Evolutionary conservation across 139 green algal genomes (phyloP).

Genomic region (Tetraselmis chui): DNA sequence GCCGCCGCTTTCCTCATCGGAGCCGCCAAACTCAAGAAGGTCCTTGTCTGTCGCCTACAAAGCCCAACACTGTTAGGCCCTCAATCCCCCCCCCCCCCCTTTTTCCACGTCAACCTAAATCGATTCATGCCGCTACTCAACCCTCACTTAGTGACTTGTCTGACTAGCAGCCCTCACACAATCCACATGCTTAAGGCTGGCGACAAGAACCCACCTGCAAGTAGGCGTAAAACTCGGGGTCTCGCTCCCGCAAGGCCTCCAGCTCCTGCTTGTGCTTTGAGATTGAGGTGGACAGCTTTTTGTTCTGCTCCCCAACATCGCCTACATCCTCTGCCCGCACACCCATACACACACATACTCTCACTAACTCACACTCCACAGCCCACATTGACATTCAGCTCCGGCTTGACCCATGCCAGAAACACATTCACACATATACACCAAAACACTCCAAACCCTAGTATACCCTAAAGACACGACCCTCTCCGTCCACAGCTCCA

Average conservation of each 20-base stretch:
- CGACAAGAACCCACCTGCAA: slow-evolving; percentile 20
- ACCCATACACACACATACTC: neutral
- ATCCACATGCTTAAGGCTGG: neutral
- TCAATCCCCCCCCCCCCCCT: neutral
- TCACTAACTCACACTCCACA: neutral
- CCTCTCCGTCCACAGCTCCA: slow-evolving; percentile 72
- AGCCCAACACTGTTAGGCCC: too few relatives aligned
- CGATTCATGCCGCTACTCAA: neutral
- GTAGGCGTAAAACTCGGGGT: slow-evolving; percentile 94
- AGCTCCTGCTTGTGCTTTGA: slow-evolving; percentile 64
- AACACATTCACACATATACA: too few relatives aligned
- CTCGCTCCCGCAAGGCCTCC: slow-evolving; percentile 67
- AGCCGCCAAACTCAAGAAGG: slow-evolving; percentile 75
- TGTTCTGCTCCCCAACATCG: slow-evolving; percentile 15
- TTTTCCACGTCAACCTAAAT: neutral
- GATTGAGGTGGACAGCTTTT: slow-evolving; percentile 17
- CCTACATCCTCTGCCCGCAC: neutral
- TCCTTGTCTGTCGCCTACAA: slow-evolving; percentile 68
- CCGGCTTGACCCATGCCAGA: too few relatives aligned
- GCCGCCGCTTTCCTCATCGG: slow-evolving; percentile 30
- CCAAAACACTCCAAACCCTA: slow-evolving; percentile 17
- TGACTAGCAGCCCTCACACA: too few relatives aligned
- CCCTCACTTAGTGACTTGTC: neutral
- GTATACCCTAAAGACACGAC: slow-evolving; percentile 89
- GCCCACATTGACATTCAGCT: neutral